phyloP scores from a whole-genome alignment of 1,284 basidiomycete genomes.

The Ustilago cynodontis region DNA sequence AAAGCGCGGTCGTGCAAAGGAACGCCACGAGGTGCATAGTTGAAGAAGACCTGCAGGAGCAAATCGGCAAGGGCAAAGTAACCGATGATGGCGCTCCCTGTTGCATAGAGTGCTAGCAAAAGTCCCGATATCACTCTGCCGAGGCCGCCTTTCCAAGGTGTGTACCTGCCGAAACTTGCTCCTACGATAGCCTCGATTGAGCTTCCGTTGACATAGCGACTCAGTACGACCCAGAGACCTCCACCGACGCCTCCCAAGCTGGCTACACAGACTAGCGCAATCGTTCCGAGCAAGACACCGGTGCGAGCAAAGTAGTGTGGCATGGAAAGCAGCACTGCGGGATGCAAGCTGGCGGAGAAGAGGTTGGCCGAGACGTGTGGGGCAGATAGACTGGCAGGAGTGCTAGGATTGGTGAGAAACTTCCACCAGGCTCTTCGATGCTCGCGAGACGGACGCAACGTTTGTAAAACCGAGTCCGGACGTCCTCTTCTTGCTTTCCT shows the following conservation, averaged over 20 bases:
- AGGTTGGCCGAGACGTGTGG: constrained; percentile 65
- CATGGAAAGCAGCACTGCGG: constrained; percentile 65
- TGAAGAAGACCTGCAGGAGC: constrained; percentile 64
- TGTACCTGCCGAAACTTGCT: constrained; percentile 63
- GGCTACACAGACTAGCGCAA: constrained; percentile 53
- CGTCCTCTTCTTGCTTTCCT: constrained; percentile 1
- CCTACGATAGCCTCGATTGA: constrained; percentile 65
- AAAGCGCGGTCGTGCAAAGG: constrained; percentile 64
- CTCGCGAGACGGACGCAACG: constrained; percentile 34
- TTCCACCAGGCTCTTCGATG: constrained; percentile 49
- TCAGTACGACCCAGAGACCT: constrained; percentile 65
- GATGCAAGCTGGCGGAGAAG: constrained; percentile 64
- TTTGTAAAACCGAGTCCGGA: constrained; percentile 34
- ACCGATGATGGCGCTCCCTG: constrained; percentile 63
- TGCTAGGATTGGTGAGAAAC: constrained; percentile 53
- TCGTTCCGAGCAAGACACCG: constrained; percentile 50
- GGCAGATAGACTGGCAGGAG: constrained; percentile 61
- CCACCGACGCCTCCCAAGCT: constrained; percentile 66
- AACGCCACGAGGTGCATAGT: constrained; percentile 60
- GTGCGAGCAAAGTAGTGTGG: constrained; percentile 65
- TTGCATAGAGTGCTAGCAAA: constrained; percentile 62
- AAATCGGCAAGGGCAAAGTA: constrained; percentile 67
- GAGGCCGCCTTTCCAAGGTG: constrained; percentile 62
- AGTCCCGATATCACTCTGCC: constrained; percentile 55
- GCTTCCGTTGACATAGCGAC: constrained; percentile 65